These are phyloP conservation scores for Phytophthora pinifolia DNA, from an alignment of 352 stramenopile genomes.

Conservation along the genomic window DNA sequence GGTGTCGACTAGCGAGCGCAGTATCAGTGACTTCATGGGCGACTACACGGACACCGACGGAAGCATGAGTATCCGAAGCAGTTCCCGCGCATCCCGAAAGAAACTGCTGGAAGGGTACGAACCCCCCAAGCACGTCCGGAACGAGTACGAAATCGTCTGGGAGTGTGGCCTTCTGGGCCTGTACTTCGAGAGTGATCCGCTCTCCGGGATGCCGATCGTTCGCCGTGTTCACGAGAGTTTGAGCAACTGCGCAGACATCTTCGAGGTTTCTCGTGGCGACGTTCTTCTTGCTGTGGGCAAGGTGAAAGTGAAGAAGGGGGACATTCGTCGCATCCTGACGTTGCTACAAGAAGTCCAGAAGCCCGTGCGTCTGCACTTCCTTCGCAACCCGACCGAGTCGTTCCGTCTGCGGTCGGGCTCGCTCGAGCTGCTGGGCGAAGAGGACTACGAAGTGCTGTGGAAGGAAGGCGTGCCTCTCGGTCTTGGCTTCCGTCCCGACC, in stretches of 20 bases:
- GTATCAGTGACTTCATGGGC: conserved; percentile 35
- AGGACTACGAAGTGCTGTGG: conserved; percentile 89
- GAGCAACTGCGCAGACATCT: conserved; percentile 87
- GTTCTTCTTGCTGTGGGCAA: conserved; percentile 76
- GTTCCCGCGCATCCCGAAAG: conserved; percentile 57
- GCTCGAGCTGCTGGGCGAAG: conserved; percentile 73
- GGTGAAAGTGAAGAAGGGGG: conserved; percentile 76
- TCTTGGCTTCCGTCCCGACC: conserved; percentile 77
- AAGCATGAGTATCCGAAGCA: conserved; percentile 44
- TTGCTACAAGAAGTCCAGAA: conserved; percentile 86
- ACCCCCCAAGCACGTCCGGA: conserved; percentile 61
- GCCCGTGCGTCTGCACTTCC: conserved; percentile 72
- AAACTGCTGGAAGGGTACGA: conserved; percentile 62
- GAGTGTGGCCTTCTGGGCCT: conserved; percentile 79
- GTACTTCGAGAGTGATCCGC: conserved; percentile 83
- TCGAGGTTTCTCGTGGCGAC: conserved; percentile 79
- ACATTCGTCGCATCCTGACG: conserved; percentile 75
- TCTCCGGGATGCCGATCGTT: conserved; percentile 84
- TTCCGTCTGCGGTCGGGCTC: conserved; percentile 70
- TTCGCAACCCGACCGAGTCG: conserved; percentile 70
- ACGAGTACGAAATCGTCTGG: conserved; percentile 90
- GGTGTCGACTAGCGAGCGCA: conserved; percentile 59
- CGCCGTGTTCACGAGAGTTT: conserved; percentile 85
- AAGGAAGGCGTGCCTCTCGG: conserved; percentile 82
- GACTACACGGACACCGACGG: conserved; percentile 55